Evolutionary conservation across 1,284 basidiomycete species (phyloP).

Genomic region (Malassezia slooffiae): DNA sequence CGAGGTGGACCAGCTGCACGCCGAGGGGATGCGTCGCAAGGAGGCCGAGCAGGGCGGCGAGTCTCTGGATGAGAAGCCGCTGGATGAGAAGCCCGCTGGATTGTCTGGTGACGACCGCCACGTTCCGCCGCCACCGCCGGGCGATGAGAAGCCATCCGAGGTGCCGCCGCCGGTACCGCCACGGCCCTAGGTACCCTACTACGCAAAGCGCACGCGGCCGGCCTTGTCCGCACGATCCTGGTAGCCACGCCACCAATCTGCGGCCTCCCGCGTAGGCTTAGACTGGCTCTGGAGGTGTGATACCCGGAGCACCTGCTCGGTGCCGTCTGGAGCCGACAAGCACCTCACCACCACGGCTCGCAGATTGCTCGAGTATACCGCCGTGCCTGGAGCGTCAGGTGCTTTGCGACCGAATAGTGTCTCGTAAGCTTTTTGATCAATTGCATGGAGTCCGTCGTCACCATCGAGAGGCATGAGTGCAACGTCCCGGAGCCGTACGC

Average conservation of each 20-base stretch:
- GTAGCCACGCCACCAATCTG: slow-evolving; percentile 26
- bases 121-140: slow-evolving; percentile 49
- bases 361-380: slow-evolving; percentile 7
- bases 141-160: slow-evolving; percentile 22
- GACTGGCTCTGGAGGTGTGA: slow-evolving; percentile 16
- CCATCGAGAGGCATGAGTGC: no score
- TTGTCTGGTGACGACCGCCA: slow-evolving; percentile 50
- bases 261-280: slow-evolving; percentile 18
- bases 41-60: slow-evolving; percentile 16
- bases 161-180: no score
- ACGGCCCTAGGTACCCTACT: no score
- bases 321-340: background rate
- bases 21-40: slow-evolving; percentile 49
- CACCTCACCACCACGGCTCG: slow-evolving; percentile 12
- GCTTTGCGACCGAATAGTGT: no score
- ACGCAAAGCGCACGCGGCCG: slow-evolving; percentile 6
- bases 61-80: no score
- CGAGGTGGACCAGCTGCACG: slow-evolving; percentile 41
- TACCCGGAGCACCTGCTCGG: slow-evolving; percentile 5
- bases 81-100: slow-evolving; percentile 5
- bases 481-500: background rate
- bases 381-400: slow-evolving; percentile 10
- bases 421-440: no score
- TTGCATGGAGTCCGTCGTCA: no score
- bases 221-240: slow-evolving; percentile 20